Conservation (phyloP, 257 asterid species). For the Primulina huaijiensis region DNA sequence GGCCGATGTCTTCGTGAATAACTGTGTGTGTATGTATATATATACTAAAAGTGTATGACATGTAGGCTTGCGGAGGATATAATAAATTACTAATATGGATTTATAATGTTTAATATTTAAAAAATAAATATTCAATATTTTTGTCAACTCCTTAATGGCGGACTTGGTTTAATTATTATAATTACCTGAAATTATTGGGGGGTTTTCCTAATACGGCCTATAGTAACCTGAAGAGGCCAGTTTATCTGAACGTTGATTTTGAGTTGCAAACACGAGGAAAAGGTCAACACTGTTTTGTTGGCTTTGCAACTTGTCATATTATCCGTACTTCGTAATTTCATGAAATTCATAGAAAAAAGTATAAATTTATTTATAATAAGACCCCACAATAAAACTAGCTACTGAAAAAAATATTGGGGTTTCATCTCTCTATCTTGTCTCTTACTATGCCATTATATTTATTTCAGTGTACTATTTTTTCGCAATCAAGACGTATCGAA, state of each 20-base stretch:
- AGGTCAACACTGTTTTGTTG: conserved; percentile 6
- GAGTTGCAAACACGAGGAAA: conserved; percentile 11
- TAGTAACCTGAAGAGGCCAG: conserved; percentile 31
- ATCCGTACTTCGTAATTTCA: neutral
- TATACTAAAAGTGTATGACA: neutral
- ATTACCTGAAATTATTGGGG: conserved; percentile 17
- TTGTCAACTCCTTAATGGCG: conserved; percentile 25
- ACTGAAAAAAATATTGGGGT: too few species aligned
- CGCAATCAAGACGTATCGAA: too few species aligned
- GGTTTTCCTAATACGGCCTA: conserved; percentile 14
- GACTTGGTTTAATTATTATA: neutral
- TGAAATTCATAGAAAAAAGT: neutral
- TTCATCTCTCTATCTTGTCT: too few species aligned
- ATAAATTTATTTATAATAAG: too few species aligned
- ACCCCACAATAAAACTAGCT: too few species aligned
- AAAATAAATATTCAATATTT: neutral
- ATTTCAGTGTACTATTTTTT: too few species aligned
- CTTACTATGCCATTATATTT: too few species aligned
- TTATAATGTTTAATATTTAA: neutral
- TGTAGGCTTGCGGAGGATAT: neutral
- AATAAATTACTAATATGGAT: neutral
- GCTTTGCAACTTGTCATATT: neutral
- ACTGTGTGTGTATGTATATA: neutral
- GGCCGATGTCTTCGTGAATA: conserved; percentile 17
- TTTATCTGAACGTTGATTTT: conserved; percentile 20